Evolutionary conservation across 352 stramenopile species (phyloP).

Genomic region (Phytophthora pisi): DNA sequence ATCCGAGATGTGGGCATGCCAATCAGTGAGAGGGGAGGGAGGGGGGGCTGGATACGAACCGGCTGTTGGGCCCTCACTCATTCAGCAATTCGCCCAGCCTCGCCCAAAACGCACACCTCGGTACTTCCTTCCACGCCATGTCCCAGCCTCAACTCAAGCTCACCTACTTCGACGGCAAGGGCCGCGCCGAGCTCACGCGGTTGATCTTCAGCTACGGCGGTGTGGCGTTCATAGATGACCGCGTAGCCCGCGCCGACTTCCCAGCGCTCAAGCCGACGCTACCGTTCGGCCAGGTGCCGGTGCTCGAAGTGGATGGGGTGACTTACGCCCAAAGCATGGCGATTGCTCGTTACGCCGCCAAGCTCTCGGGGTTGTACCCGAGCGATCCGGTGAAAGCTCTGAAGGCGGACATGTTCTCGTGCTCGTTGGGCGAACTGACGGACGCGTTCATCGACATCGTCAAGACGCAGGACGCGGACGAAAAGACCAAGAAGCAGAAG

Average conservation of each 20-base stretch:
- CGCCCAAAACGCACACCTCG: constrained; percentile 4
- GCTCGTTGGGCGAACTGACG: constrained; percentile 27
- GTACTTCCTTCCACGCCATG: constrained; percentile 5
- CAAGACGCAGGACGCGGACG: constrained; percentile 39
- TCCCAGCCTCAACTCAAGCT: constrained; percentile 48
- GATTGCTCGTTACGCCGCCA: constrained; percentile 51
- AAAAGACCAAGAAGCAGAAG: constrained; percentile 50
- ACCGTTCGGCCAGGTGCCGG: constrained; percentile 47
- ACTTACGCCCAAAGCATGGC: constrained; percentile 45
- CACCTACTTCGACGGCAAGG: constrained; percentile 63
- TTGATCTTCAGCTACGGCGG: constrained; percentile 46
- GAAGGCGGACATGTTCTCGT: constrained; percentile 37
- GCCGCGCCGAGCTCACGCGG: constrained; percentile 54
- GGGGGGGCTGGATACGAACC: too few species aligned
- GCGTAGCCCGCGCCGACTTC: constrained; percentile 37
- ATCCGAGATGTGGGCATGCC: too few species aligned
- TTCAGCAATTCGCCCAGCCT: background rate
- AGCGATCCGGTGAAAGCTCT: constrained; percentile 34
- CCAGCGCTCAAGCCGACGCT: constrained; percentile 40
- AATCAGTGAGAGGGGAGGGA: too few species aligned
- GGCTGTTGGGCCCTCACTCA: too few species aligned
- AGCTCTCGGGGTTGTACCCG: constrained; percentile 42
- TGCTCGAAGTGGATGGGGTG: constrained; percentile 44
- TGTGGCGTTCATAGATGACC: constrained; percentile 44
- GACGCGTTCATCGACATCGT: constrained; percentile 27